Evolutionary conservation across 2,329 filamentous ascomycete species (phyloP), one percentile per base, ranked within the genome.

Genomic region (Rhexocercosporidium sp.): DNA sequence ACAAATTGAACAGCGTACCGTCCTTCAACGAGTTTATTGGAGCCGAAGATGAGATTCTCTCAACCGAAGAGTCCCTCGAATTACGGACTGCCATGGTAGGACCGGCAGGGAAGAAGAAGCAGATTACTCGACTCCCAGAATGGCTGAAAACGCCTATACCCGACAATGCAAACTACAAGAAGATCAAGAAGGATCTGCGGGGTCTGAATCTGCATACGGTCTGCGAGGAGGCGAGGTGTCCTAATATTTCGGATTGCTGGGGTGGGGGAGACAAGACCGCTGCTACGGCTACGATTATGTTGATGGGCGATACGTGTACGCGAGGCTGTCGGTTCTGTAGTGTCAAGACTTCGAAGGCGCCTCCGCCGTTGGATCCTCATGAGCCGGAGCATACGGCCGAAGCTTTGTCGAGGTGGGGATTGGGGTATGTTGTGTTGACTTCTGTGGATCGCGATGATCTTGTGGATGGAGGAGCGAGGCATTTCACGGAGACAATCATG

Each of bases 261-360:
- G 96, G 96, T 69, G 96, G 96, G 39, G 89, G 85, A 77, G 88
- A 91, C 79, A 97, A 97, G 83, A 90, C 89, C 72, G 91, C 93
- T 29, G 96, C 96, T 4, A 99, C 96, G 37, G 96, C 96, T 2
- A 99, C 96, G 12, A 98, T 99, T 80, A 99, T 99, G 96, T 83
- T 99, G 57, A 98, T 98, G 94, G 96, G 96, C 71, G 96, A 99
- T 79, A 98, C 95, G 9, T 99, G 96, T 81, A 99, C 96, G 20
- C 88, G 96, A 68, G 96, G 95, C 20, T 99, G 96, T 81, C 89
- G 96, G 62, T 99, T 99, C 84, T 99, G 96, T 85, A 93, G 91
- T 72, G 96, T 99, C 62, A 98, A 98, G 85, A 99, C 96, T 3
- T 90, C 83, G 66, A 89, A 92, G 51, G 82, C 84, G 0, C 90